Evolutionary conservation across 176 grass and related monocot genomes (phyloP).

Genomic region (Oryza brachyantha): DNA sequence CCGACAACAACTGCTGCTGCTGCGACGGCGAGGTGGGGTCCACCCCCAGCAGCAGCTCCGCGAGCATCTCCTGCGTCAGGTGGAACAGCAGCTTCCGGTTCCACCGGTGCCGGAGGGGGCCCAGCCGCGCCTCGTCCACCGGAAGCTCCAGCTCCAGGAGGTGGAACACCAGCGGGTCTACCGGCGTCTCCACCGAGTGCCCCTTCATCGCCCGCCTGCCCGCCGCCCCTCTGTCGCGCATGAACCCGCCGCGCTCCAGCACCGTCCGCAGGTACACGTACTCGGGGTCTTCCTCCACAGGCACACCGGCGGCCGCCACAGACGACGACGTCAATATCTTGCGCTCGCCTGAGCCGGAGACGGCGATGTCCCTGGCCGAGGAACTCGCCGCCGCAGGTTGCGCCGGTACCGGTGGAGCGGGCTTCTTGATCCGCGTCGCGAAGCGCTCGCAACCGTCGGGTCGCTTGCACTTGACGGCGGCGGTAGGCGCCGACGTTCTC

Average conservation of each 20-base stretch:
- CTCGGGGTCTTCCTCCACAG: conserved; percentile 53
- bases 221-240: background rate
- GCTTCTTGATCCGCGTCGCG: conserved; percentile 70
- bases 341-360: background rate
- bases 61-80: conserved; percentile 58
- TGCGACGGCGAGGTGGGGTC: background rate
- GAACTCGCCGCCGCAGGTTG: background rate
- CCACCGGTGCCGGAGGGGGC: conserved; percentile 55
- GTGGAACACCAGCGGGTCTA: conserved; percentile 85
- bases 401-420: background rate
- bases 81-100: conserved; percentile 93
- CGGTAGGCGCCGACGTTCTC: background rate
- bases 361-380: background rate
- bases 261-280: conserved; percentile 56
- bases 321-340: background rate
- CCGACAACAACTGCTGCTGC: background rate
- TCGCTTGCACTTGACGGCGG: conserved; percentile 41
- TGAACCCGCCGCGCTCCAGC: conserved; percentile 55
- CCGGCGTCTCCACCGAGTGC: background rate
- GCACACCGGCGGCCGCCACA: background rate
- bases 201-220: background rate
- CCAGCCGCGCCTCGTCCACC: background rate
- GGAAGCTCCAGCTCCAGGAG: conserved; percentile 73
- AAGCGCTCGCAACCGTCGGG: conserved; percentile 66
- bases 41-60: background rate